A percentile compares a stretch with the other conserved stretches of the same genome.
phyloP scores from a whole-genome alignment of 2,329 filamentous ascomycete species.

The Trichothecium sympodiale region DNA sequence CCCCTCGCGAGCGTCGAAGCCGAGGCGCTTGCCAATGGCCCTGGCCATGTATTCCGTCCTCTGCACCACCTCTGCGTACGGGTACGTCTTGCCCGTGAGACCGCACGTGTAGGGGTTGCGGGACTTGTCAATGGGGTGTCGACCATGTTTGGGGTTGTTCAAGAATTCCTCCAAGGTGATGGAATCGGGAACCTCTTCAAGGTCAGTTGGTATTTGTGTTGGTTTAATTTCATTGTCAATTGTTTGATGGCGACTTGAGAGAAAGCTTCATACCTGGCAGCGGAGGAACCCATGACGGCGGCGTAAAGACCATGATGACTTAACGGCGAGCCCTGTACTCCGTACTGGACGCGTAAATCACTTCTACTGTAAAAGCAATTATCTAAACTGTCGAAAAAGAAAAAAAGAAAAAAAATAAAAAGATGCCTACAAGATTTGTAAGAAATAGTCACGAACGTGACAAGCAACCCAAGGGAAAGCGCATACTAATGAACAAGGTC shows the following conservation, averaged over 20 bases:
- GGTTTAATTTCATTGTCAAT: too few species aligned
- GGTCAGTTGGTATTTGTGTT: too few species aligned
- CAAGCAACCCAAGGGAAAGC: too few species aligned
- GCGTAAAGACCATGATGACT: constrained; percentile 40
- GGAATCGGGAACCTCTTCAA: constrained; percentile 62
- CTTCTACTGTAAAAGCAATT: too few species aligned
- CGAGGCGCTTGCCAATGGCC: constrained; percentile 58
- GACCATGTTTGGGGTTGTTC: constrained; percentile 59
- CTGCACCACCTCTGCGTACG: constrained; percentile 49
- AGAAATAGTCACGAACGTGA: too few species aligned
- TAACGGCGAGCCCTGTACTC: too few species aligned
- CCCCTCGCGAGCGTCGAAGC: constrained; percentile 54
- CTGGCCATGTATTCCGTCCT: constrained; percentile 58
- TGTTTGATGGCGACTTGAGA: too few species aligned
- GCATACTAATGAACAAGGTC: too few species aligned
- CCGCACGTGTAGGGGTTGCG: constrained; percentile 68
- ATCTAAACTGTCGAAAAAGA: too few species aligned
- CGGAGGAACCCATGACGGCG: constrained; percentile 50
- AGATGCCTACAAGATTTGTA: too few species aligned
- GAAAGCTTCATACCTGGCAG: constrained; percentile 48
- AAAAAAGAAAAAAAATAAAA: too few species aligned
- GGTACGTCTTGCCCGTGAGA: constrained; percentile 57
- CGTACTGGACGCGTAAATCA: too few species aligned
- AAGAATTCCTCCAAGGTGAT: constrained; percentile 70
- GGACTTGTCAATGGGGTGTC: constrained; percentile 50